A percentile compares a stretch with the other conserved stretches of the same genome.
phyloP scores from a whole-genome alignment of 305 asterid genomes.

The Striga hermonthica region DNA sequence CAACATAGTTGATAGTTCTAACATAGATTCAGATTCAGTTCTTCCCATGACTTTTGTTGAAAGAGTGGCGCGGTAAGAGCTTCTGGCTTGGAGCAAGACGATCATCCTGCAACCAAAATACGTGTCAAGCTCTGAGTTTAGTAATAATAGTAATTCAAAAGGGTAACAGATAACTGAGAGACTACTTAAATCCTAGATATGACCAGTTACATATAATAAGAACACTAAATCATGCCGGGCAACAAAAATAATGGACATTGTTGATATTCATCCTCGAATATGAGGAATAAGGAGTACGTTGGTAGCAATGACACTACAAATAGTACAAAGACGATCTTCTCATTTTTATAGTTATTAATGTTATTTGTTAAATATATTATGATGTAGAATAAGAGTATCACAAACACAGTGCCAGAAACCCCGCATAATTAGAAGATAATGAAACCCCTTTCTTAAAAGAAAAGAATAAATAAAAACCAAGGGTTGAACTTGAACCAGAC shows the following conservation, averaged over 20 bases:
- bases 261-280: neutral
- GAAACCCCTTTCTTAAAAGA: neutral
- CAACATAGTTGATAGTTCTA: slow-evolving; percentile 14
- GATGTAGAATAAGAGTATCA: neutral
- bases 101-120: slow-evolving; percentile 68
- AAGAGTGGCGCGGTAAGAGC: slow-evolving; percentile 76
- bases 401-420: neutral
- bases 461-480: neutral
- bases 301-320: neutral
- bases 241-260: neutral
- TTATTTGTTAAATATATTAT: neutral
- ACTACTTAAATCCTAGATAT: slow-evolving; percentile 11
- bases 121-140: slow-evolving; percentile 28
- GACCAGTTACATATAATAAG: neutral
- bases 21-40: slow-evolving; percentile 40
- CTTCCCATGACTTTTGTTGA: slow-evolving; percentile 70
- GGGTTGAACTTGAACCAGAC: neutral
- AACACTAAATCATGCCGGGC: neutral
- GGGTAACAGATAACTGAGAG: slow-evolving; percentile 4
- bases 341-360: neutral
- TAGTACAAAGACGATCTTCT: neutral
- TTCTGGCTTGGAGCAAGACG: slow-evolving; percentile 61
- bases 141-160: slow-evolving; percentile 14
- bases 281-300: neutral
- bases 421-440: neutral